Evolutionary conservation across 2,329 filamentous ascomycete genomes (phyloP).

Genomic region (Geoglossum cookeanum): DNA sequence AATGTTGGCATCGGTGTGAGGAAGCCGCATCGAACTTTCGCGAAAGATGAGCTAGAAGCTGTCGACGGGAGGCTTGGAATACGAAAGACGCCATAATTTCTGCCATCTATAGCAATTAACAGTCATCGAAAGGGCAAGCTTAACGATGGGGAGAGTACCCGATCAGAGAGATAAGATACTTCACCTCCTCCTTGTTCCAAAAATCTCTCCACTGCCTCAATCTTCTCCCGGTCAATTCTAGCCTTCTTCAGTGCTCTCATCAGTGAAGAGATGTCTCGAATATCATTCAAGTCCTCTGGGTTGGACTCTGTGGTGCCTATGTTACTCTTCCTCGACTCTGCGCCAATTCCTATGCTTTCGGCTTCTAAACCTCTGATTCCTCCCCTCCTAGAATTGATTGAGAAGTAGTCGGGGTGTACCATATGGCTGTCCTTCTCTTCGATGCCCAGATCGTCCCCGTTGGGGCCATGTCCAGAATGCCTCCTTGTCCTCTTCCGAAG

Average conservation of each 20-base stretch:
- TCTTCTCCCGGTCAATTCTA: slow-evolving; percentile 78
- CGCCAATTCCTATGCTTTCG: slow-evolving; percentile 7
- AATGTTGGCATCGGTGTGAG: slow-evolving; percentile 16
- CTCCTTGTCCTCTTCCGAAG: slow-evolving; percentile 54
- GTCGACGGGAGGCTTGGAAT: slow-evolving; percentile 70
- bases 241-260: slow-evolving; percentile 47
- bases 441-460: background rate
- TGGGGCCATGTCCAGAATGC: background rate
- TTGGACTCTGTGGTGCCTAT: background rate
- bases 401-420: slow-evolving; percentile 63
- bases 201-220: slow-evolving; percentile 66
- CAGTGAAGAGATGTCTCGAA: slow-evolving; percentile 47
- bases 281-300: slow-evolving; percentile 29
- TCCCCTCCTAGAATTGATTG: slow-evolving; percentile 34
- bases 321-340: background rate
- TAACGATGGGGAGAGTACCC: slow-evolving; percentile 18
- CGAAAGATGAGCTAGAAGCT: slow-evolving; percentile 53
- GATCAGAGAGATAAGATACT: slow-evolving; percentile 50
- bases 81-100: slow-evolving; percentile 74
- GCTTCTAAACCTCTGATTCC: slow-evolving; percentile 12
- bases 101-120: slow-evolving; percentile 38
- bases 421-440: slow-evolving; percentile 36
- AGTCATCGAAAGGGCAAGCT: background rate
- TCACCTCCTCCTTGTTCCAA: slow-evolving; percentile 60
- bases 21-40: slow-evolving; percentile 38